Evolutionary conservation across 2,329 filamentous ascomycete genomes (phyloP), one percentile per base, ranked within the genome.

Genomic region (Penicillium sp.): DNA sequence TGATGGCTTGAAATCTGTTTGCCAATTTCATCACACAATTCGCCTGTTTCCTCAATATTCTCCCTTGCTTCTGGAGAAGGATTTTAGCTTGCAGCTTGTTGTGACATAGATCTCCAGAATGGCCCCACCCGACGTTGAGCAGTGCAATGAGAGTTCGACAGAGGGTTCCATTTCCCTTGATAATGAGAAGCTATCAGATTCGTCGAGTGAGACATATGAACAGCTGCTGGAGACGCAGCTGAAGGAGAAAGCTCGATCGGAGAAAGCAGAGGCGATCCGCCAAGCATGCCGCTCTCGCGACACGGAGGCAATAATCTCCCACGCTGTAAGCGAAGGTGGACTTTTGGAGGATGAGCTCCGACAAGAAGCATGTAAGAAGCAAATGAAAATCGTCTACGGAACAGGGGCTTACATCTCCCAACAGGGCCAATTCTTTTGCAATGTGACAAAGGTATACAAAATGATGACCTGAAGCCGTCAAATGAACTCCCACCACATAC

Each of bases 351-450:
- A 92, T 71, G 76, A 80, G 27, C 74, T 95, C 61, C 88, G 93
- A 64, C 84, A 84, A 68, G 78, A 80, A 73, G 91, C 90, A 65
- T 97, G 93, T 96, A 84, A 76, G 90, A 84, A 33, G 27, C 37
- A 35, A 47, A 22, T 27, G 42, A 47, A 50, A 31, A 29, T 27
- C 26, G 47, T 27, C 11, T 49, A 46, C 27, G n/a, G 26, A 26
- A 4, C 19, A 42, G 11, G 39, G 53, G 63, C 26, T 63, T 61
- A 69, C 58, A 43, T 45, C 5, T 48, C 57, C 51, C 45, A 54
- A 42, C 39, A 82, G 80, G 80, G 80, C 81, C 81, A 26, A 71
- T 82, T 59, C 63, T 84, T 37, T 72, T 84, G 49, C 79, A 78
- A 52, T 76, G 67, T 55, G 67, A 75, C 47, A 55, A 57, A 21